These are phyloP conservation scores for Lactarius tabidus DNA, from an alignment of 768 basidiomycete species.

Conservation along the genomic window DNA sequence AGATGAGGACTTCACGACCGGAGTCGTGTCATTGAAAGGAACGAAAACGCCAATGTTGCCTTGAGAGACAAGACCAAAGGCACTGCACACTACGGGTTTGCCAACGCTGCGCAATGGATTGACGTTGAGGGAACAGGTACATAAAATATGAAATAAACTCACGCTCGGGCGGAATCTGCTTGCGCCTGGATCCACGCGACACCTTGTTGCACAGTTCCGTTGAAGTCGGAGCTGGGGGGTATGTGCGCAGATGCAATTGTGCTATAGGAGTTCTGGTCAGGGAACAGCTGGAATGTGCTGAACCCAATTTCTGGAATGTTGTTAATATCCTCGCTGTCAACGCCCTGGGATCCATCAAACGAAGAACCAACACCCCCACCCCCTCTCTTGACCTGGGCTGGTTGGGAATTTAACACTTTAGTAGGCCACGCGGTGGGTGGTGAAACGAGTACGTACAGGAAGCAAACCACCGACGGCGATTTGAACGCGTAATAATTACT, in stretches of 20 bases:
- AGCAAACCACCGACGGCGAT: conserved; percentile 30
- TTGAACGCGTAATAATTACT: too few species aligned
- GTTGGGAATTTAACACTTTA: not conserved
- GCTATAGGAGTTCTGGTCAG: conserved; percentile 36
- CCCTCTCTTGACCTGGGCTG: conserved; percentile 19
- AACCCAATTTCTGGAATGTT: conserved; percentile 35
- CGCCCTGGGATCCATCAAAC: conserved; percentile 36
- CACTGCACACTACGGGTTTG: conserved; percentile 35
- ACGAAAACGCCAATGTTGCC: conserved; percentile 30
- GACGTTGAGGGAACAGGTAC: not conserved
- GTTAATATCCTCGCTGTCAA: conserved; percentile 38
- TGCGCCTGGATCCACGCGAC: conserved; percentile 34
- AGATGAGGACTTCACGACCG: not conserved
- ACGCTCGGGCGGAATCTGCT: conserved; percentile 24
- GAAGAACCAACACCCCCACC: conserved; percentile 29
- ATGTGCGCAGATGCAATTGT: conserved; percentile 8
- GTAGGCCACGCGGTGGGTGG: not conserved
- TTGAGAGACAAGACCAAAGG: conserved; percentile 33
- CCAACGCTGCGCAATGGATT: conserved; percentile 27
- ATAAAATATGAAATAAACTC: conserved; percentile 4
- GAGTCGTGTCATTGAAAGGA: conserved; percentile 32
- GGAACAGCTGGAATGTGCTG: conserved; percentile 38
- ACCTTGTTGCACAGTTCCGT: conserved; percentile 31
- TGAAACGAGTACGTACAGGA: conserved; percentile 19
- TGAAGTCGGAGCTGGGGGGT: conserved; percentile 18